These are phyloP conservation scores for Escovopsis sp. DNA, from an alignment of 2,329 filamentous ascomycete species.

Conservation along the genomic window DNA sequence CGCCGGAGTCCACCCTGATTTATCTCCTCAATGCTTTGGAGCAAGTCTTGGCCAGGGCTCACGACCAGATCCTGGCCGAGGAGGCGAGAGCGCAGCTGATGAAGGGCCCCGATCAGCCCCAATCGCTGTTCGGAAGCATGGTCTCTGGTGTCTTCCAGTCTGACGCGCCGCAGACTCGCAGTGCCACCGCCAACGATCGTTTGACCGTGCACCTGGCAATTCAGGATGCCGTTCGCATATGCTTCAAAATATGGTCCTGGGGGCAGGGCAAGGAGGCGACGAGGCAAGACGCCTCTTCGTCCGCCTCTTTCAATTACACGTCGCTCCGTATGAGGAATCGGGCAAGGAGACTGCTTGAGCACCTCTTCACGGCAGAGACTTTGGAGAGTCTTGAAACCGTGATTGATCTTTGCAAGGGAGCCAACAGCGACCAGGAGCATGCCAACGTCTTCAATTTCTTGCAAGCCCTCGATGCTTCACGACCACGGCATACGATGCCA, in stretches of 20 bases:
- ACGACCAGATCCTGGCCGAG: constrained; percentile 66
- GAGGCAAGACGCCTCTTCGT: constrained; percentile 49
- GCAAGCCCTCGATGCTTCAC: constrained; percentile 78
- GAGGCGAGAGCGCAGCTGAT: constrained; percentile 52
- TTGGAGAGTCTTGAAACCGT: constrained; percentile 88
- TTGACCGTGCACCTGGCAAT: constrained; percentile 92
- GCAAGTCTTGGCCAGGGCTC: constrained; percentile 73
- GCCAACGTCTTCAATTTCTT: constrained; percentile 69
- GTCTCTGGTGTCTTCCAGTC: constrained; percentile 79
- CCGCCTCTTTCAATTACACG: constrained; percentile 78
- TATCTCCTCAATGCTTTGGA: constrained; percentile 88
- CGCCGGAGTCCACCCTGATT: constrained; percentile 59
- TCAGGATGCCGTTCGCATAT: constrained; percentile 85
- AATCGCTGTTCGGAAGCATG: constrained; percentile 88
- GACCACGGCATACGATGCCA: constrained; percentile 82
- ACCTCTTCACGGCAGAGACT: constrained; percentile 82
- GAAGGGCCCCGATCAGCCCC: constrained; percentile 70
- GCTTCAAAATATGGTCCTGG: constrained; percentile 94
- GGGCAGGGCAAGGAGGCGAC: constrained; percentile 47
- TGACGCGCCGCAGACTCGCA: constrained; percentile 62
- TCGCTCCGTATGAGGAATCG: constrained; percentile 84
- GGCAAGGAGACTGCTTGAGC: constrained; percentile 74
- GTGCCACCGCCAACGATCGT: constrained; percentile 78
- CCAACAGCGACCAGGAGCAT: constrained; percentile 31
- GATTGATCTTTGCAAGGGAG: constrained; percentile 64